phyloP scores from a whole-genome alignment of 2,329 filamentous ascomycete species.

The Rhinocladiella mackenziei region DNA sequence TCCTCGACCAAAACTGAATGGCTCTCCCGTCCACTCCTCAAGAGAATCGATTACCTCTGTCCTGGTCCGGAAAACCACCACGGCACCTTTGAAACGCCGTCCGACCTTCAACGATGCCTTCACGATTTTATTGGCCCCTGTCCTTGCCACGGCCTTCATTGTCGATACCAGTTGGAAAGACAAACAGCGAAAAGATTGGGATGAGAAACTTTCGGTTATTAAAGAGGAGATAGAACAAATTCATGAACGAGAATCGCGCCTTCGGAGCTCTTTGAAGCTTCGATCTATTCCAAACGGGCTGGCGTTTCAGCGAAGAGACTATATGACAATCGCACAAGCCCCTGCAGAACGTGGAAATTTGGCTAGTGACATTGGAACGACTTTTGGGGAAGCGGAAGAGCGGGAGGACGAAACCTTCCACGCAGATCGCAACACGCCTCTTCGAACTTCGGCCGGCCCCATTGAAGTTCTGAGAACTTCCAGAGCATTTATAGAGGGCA shows the following conservation, averaged over 20 bases:
- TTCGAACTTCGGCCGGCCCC: not conserved
- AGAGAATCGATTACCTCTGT: slow-evolving; percentile 8
- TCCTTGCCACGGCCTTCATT: slow-evolving; percentile 26
- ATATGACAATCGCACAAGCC: slow-evolving; percentile 16
- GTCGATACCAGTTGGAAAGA: slow-evolving; percentile 27
- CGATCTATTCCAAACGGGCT: slow-evolving; percentile 13
- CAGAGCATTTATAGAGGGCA: not conserved
- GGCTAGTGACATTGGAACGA: slow-evolving; percentile 10
- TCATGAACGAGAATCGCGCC: slow-evolving; percentile 18
- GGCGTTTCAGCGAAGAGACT: slow-evolving; percentile 18
- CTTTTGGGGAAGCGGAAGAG: slow-evolving; percentile 6
- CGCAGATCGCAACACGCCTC: not conserved
- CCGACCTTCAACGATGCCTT: slow-evolving; percentile 27
- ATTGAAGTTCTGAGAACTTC: not conserved
- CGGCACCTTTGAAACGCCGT: slow-evolving; percentile 18
- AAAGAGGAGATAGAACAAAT: slow-evolving; percentile 23
- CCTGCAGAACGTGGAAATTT: slow-evolving; percentile 6
- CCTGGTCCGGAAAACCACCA: slow-evolving; percentile 21
- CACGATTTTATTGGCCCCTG: slow-evolving; percentile 24
- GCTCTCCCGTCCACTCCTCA: slow-evolving; percentile 9
- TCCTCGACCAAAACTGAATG: slow-evolving; percentile 21
- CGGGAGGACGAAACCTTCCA: not conserved
- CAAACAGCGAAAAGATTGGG: slow-evolving; percentile 28
- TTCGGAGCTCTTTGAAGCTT: slow-evolving; percentile 19
- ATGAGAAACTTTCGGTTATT: slow-evolving; percentile 21